phyloP scores from a whole-genome alignment of 2,329 filamentous ascomycete species.

The Chaetothyriales sp. region DNA sequence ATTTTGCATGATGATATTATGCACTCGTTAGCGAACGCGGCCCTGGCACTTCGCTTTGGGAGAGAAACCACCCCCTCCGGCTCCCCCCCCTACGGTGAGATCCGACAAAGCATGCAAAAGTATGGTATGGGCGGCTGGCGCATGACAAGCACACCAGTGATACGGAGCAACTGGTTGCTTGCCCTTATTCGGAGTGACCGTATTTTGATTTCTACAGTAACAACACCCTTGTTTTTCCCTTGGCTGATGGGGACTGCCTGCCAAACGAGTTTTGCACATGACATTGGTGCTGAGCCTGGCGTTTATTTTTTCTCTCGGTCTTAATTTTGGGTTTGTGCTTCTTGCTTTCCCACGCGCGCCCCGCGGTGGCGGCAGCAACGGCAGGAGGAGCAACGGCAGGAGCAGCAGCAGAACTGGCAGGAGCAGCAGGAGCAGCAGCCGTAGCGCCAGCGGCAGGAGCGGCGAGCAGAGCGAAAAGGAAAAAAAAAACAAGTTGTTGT shows the following conservation, averaged over 20 bases:
- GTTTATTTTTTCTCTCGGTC: not conserved
- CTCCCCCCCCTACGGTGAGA: not conserved
- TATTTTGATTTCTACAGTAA: not conserved
- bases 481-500: not conserved
- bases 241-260: not conserved
- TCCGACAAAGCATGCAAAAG: not conserved
- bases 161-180: not conserved
- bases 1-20: not conserved
- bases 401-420: too few relatives aligned
- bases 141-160: not conserved
- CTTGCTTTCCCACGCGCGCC: too few relatives aligned
- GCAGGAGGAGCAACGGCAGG: too few relatives aligned
- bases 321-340: too few relatives aligned
- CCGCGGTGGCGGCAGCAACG: too few relatives aligned
- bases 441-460: too few relatives aligned
- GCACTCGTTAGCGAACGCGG: not conserved
- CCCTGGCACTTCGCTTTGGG: not conserved
- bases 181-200: not conserved
- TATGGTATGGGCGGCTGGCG: too few relatives aligned
- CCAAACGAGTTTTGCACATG: not conserved
- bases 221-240: too few relatives aligned
- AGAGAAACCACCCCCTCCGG: too few relatives aligned
- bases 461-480: too few relatives aligned
- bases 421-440: too few relatives aligned
- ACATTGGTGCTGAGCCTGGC: not conserved